Base-by-base conservation (phyloP, 305 asterid genomes). In the Fraxinus xanthoxyloides region DNA sequence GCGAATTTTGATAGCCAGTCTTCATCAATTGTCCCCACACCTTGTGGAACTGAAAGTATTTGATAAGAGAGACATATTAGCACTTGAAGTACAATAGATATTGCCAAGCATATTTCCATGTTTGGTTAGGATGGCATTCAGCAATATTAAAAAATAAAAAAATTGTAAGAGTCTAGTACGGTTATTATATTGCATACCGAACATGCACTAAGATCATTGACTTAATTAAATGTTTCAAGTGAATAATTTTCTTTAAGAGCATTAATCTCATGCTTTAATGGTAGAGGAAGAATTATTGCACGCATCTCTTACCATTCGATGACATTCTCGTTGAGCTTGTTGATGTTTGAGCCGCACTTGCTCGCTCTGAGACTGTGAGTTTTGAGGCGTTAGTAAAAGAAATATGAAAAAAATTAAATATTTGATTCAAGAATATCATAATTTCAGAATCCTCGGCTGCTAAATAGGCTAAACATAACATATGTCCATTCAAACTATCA, bases 1-100 rank as follows among this genome's bases (percentile, higher is more conserved):
- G 98, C 54, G 99, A 97, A 85, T 92, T 97, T 86, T 97, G 99
- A 87, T 95, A 93, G 28, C 99, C 99, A 2, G 99, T 93, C 87
- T 93, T 95, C 99, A 97, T 93, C 85, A 97, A 91, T 77, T 95
- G 98, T 86, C 99, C 99, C 99, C 99, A 97, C 21, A 95, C 97
- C 86, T 89, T 86, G 85, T 97, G 99, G 90, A 97, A 97, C 99
- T 97, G 94, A 61, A 59, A 30, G 72, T 63, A 70, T 82, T 89
- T 76, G 78, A 65, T 43, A 77, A 79, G 24, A 79, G 24, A 63
- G 13, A 70, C 12, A 5, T 69, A 15, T 12, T 17, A 69, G 21
- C 17, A 65, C 15, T 59, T 0, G 30, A 26, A 65, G 19, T 63
- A 4, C 17, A 26, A 63, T 26, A 63, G 7, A 63, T 65, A 26